These are phyloP conservation scores for Lipomyces starkeyi DNA, from an alignment of 805 yeast genomes.

Conservation along the genomic window DNA sequence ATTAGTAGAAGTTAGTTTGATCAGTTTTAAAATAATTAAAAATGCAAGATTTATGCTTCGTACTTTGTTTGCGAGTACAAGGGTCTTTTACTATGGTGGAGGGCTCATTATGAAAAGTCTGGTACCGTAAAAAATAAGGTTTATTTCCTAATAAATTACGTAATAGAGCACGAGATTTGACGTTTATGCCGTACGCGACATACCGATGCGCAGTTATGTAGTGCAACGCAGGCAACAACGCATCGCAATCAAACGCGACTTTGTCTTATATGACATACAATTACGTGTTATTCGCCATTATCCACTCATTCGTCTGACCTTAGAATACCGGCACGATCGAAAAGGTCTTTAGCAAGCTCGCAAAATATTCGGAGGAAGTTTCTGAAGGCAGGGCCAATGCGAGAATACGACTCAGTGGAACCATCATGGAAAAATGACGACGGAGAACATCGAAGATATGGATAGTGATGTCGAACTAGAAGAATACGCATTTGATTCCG, in stretches of 20 bases:
- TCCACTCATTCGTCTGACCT: neutral
- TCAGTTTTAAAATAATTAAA: too few species aligned
- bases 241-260: too few species aligned
- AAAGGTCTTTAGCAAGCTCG: slow-evolving; percentile 2
- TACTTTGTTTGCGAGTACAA: neutral
- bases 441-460: neutral
- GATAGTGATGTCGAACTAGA: neutral
- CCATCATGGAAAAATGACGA: too few species aligned
- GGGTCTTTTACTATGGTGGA: neutral
- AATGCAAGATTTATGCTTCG: neutral
- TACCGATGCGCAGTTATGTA: too few species aligned
- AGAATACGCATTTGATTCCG: neutral
- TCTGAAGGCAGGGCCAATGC: neutral
- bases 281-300: neutral
- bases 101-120: neutral
- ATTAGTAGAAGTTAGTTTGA: too few species aligned
- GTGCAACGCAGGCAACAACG: too few species aligned
- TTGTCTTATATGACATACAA: too few species aligned
- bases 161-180: too few species aligned
- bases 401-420: too few species aligned
- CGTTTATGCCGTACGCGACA: neutral
- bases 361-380: neutral
- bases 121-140: neutral
- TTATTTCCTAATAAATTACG: neutral
- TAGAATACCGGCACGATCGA: neutral